A percentile compares a stretch with the other conserved stretches of the same genome.
phyloP scores from a whole-genome alignment of 768 basidiomycete genomes.

The Kwoniella dendrophila region DNA sequence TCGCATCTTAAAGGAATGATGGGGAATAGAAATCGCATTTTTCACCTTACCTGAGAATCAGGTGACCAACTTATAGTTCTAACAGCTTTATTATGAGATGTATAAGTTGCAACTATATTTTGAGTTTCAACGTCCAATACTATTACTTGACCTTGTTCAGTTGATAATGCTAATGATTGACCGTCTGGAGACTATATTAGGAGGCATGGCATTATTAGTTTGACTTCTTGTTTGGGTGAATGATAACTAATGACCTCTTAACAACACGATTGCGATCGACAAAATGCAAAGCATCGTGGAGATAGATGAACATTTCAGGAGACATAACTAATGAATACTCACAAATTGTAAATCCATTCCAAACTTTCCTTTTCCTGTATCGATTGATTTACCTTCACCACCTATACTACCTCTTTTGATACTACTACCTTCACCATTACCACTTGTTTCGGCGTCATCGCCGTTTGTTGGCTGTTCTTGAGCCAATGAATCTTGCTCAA shows the following conservation, averaged over 20 bases:
- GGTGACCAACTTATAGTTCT: conserved; percentile 85
- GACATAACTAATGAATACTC: conserved; percentile 69
- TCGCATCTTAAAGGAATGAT: neutral
- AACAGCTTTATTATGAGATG: conserved; percentile 87
- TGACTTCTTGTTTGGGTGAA: conserved; percentile 55
- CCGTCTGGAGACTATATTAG: conserved; percentile 82
- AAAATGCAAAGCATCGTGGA: too few relatives aligned
- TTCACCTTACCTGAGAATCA: conserved; percentile 71
- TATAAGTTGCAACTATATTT: conserved; percentile 69
- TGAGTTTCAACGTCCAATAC: conserved; percentile 77
- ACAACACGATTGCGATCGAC: too few relatives aligned
- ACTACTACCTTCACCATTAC: conserved; percentile 10
- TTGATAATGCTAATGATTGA: conserved; percentile 73
- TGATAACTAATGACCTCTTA: too few relatives aligned
- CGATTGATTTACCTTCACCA: conserved; percentile 48
- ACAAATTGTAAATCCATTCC: conserved; percentile 56
- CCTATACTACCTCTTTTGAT: conserved; percentile 24
- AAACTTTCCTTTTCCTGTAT: conserved; percentile 55
- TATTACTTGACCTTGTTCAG: conserved; percentile 84
- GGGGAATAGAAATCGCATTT: neutral
- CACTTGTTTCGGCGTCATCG: conserved; percentile 19
- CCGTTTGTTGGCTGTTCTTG: too few relatives aligned
- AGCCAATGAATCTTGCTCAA: too few relatives aligned
- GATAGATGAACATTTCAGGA: conserved; percentile 59
- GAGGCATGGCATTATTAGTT: too few relatives aligned